These are phyloP conservation scores for Bryoglossum gracile DNA, from an alignment of 495 filamentous ascomycete species.

Conservation along the genomic window DNA sequence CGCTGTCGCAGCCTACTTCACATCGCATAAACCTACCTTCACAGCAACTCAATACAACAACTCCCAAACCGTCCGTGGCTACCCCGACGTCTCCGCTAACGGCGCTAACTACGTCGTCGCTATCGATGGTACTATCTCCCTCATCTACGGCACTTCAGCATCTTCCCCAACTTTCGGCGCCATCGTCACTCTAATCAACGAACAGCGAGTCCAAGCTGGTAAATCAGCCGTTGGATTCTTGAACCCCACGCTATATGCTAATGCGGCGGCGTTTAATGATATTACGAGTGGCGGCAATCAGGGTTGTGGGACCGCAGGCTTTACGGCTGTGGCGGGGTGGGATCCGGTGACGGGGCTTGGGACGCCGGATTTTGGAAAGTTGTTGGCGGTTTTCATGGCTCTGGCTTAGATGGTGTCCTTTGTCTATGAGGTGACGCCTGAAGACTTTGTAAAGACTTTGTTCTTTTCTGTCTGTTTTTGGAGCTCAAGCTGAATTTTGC, in stretches of 20 bases:
- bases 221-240: slow-evolving; percentile 55
- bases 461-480: no score
- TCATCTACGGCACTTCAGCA: slow-evolving; percentile 44
- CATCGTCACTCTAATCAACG: slow-evolving; percentile 55
- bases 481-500: no score
- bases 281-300: slow-evolving; percentile 40
- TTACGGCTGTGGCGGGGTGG: slow-evolving; percentile 49
- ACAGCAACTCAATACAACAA: slow-evolving; percentile 25
- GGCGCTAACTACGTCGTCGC: slow-evolving; percentile 50
- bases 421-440: no score
- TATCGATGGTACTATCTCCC: slow-evolving; percentile 32
- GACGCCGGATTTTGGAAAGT: slow-evolving; percentile 44
- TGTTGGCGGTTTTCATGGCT: slow-evolving; percentile 40
- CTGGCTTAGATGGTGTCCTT: no score
- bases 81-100: slow-evolving; percentile 57
- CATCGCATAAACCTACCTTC: slow-evolving; percentile 17
- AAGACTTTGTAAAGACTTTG: no score
- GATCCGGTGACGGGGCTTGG: slow-evolving; percentile 54
- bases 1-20: slow-evolving; percentile 16
- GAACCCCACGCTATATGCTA: slow-evolving; percentile 52
- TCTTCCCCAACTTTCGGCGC: slow-evolving; percentile 31
- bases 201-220: slow-evolving; percentile 48
- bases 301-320: slow-evolving; percentile 45
- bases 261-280: slow-evolving; percentile 42
- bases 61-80: slow-evolving; percentile 43